Percentiles rank a stretch among this genome's conserved stretches.
phyloP scores from a whole-genome alignment of 2,329 filamentous ascomycete species.

The Dactylonectria macrodidyma region DNA sequence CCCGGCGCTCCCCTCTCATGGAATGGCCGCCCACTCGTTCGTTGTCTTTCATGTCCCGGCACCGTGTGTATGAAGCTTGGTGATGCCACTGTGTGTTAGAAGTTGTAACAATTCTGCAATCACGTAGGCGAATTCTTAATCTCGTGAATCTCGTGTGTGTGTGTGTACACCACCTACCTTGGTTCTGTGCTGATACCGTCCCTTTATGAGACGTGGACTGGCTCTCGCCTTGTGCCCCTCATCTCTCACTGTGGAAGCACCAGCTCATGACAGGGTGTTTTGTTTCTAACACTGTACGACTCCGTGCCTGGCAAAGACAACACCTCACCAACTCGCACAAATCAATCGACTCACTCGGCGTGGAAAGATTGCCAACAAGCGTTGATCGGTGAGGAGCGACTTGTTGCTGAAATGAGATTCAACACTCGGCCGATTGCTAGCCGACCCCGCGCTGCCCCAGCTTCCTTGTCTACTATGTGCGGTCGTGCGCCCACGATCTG shows the following conservation, averaged over 20 bases:
- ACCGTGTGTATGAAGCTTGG: not conserved
- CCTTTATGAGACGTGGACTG: not conserved
- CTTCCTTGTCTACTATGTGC: not conserved
- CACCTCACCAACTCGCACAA: not conserved
- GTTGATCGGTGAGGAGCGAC: not conserved
- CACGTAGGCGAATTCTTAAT: too few relatives aligned
- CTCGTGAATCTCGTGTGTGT: too few relatives aligned
- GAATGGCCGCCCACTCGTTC: conserved; percentile 18
- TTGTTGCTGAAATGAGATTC: not conserved
- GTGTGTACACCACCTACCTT: too few relatives aligned
- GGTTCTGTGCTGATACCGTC: too few relatives aligned
- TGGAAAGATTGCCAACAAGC: too few relatives aligned
- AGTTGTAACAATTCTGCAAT: too few relatives aligned
- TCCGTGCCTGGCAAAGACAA: not conserved
- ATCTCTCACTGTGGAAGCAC: too few relatives aligned
- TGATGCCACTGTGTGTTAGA: too few relatives aligned
- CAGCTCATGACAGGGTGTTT: not conserved
- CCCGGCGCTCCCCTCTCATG: too few relatives aligned
- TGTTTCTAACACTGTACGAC: not conserved
- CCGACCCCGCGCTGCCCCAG: conserved; percentile 13
- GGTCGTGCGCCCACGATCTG: conserved; percentile 7
- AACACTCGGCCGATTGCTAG: conserved; percentile 6
- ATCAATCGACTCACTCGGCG: not conserved
- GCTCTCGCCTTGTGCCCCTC: not conserved
- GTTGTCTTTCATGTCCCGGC: conserved; percentile 8